Evolutionary conservation across 805 yeast genomes (phyloP).

Genomic region (Starmerella potacharoeniae): DNA sequence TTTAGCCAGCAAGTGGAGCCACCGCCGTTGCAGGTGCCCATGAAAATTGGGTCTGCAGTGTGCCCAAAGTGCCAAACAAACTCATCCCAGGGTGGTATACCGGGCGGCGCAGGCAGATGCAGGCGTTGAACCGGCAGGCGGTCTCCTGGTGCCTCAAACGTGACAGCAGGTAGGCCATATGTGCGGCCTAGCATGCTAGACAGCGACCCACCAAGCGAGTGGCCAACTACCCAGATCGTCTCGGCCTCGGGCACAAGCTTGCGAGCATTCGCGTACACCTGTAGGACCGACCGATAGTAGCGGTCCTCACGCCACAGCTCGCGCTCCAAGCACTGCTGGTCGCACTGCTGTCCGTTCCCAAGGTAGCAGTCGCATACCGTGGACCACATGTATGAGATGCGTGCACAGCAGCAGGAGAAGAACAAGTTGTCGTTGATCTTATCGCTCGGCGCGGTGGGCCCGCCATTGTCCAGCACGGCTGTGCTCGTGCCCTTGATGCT

Average conservation of each 20-base stretch:
- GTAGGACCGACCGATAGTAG: conserved; percentile 69
- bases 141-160: conserved; percentile 92
- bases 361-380: conserved; percentile 92
- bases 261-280: conserved; percentile 63
- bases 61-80: conserved; percentile 93
- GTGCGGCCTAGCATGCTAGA: conserved; percentile 77
- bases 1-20: conserved; percentile 78
- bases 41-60: conserved; percentile 90
- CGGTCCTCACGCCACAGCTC: conserved; percentile 65
- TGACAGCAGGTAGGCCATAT: conserved; percentile 77
- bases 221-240: conserved; percentile 86
- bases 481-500: conserved; percentile 90
- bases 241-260: conserved; percentile 49
- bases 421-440: conserved; percentile 77
- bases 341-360: conserved; percentile 53
- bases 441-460: conserved; percentile 69
- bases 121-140: conserved; percentile 67
- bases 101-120: conserved; percentile 90
- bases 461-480: conserved; percentile 43
- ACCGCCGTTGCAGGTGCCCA: conserved; percentile 96
- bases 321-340: conserved; percentile 71
- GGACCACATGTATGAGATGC: conserved; percentile 82
- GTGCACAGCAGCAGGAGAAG: conserved; percentile 92
- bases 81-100: conserved; percentile 63
- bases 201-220: conserved; percentile 85